Base-by-base conservation (phyloP, 2,329 filamentous ascomycete species). In the Tothia fuscella region DNA sequence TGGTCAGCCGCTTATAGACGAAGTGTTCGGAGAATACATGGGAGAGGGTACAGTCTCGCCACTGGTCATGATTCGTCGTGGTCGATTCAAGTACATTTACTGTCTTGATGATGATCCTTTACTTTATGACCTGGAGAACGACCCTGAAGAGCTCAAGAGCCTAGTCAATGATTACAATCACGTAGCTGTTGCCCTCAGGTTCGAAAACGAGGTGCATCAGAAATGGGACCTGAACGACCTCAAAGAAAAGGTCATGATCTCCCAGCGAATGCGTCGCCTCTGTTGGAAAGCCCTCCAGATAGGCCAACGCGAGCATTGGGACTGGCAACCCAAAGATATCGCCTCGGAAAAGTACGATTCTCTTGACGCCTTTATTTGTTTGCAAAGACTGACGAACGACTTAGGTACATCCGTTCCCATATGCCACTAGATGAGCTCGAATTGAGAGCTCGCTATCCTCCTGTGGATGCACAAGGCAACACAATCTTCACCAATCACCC, bases 1-100 rank as follows among this genome's bases (percentile, higher is more conserved):
- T 52, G 76, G 75, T 38, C 61, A 74, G n/a, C 53, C 68, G 54
- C 78, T 76, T 30, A 79, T 81, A 46, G 87, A 95, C 58, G 91
- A 83, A 9, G 87, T 91, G n/a, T 82, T 89, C 53, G 87, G 86
- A 46, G 88, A 95, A 65, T 95, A 95, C 65, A 93, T 89, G 55
- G 88, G 86, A 38, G 88, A 95, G 63, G 88, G 88, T 36, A 94
- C 88, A 1, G 71, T 93, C 43, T 79, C 82, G 4, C 88, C 88
- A 1, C 74, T 93, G 43, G 85, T 93, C 71, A 95, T 95, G 88
- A 95, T 95, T 56, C 79, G 83, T 44, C 80, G 86, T 42, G 85
- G 85, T 6, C 71, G 74, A 35, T 95, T 85, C 85, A 95, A 95
- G 68, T 94, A 87, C 60, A 78, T 91, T 49, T 86, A 76, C 48